phyloP scores from a whole-genome alignment of 1,284 basidiomycete species.

The Macrocystidia cucumis region DNA sequence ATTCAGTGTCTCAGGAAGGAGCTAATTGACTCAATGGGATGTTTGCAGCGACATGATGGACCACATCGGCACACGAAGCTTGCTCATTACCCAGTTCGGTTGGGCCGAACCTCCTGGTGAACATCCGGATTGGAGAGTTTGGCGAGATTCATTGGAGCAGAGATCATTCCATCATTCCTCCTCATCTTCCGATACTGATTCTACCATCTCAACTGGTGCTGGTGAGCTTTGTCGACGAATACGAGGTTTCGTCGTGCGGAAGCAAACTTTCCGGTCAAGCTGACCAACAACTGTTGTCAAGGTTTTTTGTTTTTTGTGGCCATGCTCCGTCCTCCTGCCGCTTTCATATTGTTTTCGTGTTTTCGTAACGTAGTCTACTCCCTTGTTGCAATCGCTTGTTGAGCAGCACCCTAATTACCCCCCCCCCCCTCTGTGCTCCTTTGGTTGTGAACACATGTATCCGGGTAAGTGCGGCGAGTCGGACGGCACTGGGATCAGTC shows the following conservation, averaged over 20 bases:
- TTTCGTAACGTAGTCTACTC: no score
- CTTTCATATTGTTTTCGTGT: no score
- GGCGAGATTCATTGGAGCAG: conserved; percentile 11
- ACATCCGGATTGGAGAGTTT: conserved; percentile 40
- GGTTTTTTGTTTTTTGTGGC: no score
- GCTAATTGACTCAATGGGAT: neutral
- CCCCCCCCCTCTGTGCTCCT: no score
- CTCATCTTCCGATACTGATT: conserved; percentile 5
- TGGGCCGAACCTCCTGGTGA: conserved; percentile 46
- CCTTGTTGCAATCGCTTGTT: no score
- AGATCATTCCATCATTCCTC: conserved; percentile 1
- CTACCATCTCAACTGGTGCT: conserved; percentile 4
- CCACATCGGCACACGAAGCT: conserved; percentile 52
- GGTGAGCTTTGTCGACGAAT: conserved; percentile 35
- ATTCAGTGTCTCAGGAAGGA: neutral
- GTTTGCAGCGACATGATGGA: conserved; percentile 61
- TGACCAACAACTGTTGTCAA: no score
- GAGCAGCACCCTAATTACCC: no score
- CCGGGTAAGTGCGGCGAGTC: no score
- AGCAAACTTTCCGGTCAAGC: conserved; percentile 1
- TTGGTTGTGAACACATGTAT: no score
- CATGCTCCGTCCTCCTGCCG: no score
- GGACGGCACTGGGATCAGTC: no score
- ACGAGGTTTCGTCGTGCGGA: conserved; percentile 32
- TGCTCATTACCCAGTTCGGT: conserved; percentile 35